A percentile compares a stretch with the other conserved stretches of the same genome.
Evolutionary conservation across 139 green algal species (phyloP).

Genomic region (Mesotaenium endlicherianum): DNA sequence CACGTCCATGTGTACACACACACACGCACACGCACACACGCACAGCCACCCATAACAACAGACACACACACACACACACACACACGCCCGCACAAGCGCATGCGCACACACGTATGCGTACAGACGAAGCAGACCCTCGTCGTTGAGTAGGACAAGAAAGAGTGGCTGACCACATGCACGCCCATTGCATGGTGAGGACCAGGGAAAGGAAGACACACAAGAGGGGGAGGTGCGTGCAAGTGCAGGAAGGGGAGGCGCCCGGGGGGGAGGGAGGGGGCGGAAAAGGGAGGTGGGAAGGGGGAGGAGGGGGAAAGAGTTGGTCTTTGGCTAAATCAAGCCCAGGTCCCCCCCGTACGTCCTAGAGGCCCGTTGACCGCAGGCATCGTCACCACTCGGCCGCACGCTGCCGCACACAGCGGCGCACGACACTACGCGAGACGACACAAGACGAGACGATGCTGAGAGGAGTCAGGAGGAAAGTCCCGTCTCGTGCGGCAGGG

Average conservation of each 20-base stretch:
- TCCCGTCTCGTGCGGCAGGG: too few species aligned
- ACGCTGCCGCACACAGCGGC: too few species aligned
- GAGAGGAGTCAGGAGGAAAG: too few species aligned
- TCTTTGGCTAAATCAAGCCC: not conserved
- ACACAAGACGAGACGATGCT: too few species aligned
- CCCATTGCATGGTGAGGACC: slow-evolving; percentile 38
- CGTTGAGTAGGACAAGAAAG: slow-evolving; percentile 3
- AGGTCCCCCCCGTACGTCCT: too few species aligned
- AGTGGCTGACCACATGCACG: slow-evolving; percentile 47
- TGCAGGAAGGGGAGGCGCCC: not conserved
- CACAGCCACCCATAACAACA: not conserved
- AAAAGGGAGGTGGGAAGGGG: not conserved
- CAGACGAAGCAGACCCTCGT: not conserved
- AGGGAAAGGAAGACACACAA: not conserved
- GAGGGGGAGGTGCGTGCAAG: not conserved
- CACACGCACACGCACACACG: not conserved
- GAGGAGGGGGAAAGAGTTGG: not conserved
- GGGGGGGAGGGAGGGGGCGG: not conserved
- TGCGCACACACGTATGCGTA: not conserved
- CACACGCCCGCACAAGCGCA: not conserved
- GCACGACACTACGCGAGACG: too few species aligned
- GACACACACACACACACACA: not conserved
- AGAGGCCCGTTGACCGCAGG: too few species aligned
- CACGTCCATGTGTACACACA: too few species aligned
- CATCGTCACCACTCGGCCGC: too few species aligned